A percentile compares a stretch with the other conserved stretches of the same genome.
Evolutionary conservation across 1,284 basidiomycete genomes (phyloP).

Genomic region (Fomitiporia mediterranea): DNA sequence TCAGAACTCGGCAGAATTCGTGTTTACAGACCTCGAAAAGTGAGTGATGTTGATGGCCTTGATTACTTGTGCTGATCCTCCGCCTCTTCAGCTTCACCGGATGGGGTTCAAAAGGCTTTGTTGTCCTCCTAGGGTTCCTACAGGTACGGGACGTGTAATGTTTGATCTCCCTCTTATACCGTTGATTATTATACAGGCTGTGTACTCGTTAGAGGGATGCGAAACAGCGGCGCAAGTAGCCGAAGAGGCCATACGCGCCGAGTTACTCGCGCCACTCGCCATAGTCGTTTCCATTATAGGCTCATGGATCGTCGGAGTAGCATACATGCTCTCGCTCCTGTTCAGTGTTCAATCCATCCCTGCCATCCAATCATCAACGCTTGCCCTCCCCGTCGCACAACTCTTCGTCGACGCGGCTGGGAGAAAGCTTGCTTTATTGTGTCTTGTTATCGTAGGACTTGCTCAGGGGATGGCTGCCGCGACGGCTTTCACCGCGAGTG

Average conservation of each 20-base stretch:
- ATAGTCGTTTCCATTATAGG: slow-evolving; percentile 53
- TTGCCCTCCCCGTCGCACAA: slow-evolving; percentile 55
- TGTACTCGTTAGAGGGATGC: slow-evolving; percentile 60
- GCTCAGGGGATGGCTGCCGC: slow-evolving; percentile 55
- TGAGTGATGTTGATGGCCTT: slow-evolving; percentile 24
- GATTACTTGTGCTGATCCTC: not conserved
- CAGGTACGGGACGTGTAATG: slow-evolving; percentile 41
- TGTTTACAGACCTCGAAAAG: slow-evolving; percentile 58
- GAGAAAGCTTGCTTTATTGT: slow-evolving; percentile 43
- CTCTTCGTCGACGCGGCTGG: slow-evolving; percentile 55
- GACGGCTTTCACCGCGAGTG: slow-evolving; percentile 58
- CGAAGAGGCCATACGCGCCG: slow-evolving; percentile 54
- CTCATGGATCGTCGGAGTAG: slow-evolving; percentile 56
- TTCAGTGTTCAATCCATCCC: slow-evolving; percentile 53
- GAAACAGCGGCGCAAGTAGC: slow-evolving; percentile 61
- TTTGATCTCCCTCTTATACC: not conserved
- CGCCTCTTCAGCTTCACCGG: slow-evolving; percentile 44
- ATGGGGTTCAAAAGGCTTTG: slow-evolving; percentile 49
- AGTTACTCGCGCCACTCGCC: slow-evolving; percentile 51
- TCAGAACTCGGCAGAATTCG: slow-evolving; percentile 51
- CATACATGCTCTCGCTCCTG: slow-evolving; percentile 55
- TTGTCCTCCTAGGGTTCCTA: slow-evolving; percentile 55
- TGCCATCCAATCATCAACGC: slow-evolving; percentile 44
- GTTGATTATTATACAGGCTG: slow-evolving; percentile 34
- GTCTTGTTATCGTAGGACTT: slow-evolving; percentile 44